Conservation (phyloP, 2,329 filamentous ascomycete genomes). For the Hymenoscyphus salicellus region DNA sequence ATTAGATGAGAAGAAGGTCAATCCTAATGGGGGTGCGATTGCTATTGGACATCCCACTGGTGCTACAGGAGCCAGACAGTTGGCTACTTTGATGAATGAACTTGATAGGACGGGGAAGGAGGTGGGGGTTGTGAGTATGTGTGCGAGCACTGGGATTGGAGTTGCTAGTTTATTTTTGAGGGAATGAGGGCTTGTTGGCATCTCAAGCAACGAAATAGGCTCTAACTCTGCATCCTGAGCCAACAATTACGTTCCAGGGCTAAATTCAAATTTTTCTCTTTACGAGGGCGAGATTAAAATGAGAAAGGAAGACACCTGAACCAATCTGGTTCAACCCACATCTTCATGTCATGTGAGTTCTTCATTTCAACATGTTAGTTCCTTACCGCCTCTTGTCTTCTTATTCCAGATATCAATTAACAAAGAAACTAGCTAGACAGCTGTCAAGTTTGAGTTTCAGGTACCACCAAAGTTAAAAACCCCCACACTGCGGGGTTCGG, state of each 20-base stretch:
- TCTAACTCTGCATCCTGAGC: background rate
- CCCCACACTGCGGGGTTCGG: background rate
- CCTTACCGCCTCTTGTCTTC: background rate
- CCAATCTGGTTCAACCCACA: too few species aligned
- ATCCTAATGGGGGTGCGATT: constrained; percentile 54
- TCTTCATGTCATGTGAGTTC: background rate
- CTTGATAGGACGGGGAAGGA: constrained; percentile 46
- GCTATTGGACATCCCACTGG: constrained; percentile 52
- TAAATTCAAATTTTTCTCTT: too few species aligned
- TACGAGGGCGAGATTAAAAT: too few species aligned
- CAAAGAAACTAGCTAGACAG: background rate
- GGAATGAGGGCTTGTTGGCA: constrained; percentile 13
- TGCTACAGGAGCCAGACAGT: constrained; percentile 49
- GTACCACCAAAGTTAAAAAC: background rate
- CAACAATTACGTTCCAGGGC: too few species aligned
- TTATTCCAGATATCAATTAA: background rate
- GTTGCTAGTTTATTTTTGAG: constrained; percentile 27
- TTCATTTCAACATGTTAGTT: background rate
- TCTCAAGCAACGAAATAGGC: background rate
- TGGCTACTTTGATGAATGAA: constrained; percentile 48
- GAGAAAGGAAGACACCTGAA: too few species aligned
- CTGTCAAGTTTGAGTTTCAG: background rate
- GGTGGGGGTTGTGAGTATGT: constrained; percentile 52
- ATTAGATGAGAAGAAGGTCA: constrained; percentile 47
- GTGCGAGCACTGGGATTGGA: constrained; percentile 33